Percentiles rank a stretch among this genome's conserved stretches.
Evolutionary conservation across 441 rosid genomes (phyloP).

Genomic region (Cnidoscolus chayamansa): DNA sequence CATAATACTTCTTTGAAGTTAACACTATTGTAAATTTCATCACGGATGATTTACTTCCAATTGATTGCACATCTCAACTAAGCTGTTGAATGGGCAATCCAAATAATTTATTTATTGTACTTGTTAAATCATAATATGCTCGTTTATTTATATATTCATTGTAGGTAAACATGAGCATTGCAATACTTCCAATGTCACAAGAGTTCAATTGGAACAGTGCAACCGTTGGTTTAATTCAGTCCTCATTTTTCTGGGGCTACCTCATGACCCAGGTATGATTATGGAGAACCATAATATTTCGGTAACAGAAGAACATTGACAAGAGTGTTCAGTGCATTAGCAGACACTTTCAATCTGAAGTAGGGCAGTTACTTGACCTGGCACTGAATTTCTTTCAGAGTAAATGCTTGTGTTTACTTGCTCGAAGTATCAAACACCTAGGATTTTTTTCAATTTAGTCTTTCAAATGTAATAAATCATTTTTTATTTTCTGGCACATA

Average conservation of each 20-base stretch:
- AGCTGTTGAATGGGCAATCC: constrained; percentile 1
- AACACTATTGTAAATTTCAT: not conserved
- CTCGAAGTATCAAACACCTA: constrained; percentile 1
- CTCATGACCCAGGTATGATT: constrained; percentile 79
- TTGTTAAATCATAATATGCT: constrained; percentile 10
- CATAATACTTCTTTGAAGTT: not conserved
- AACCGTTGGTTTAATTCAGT: constrained; percentile 95
- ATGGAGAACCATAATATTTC: constrained; percentile 2
- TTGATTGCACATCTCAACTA: constrained; percentile 3
- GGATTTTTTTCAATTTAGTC: not conserved
- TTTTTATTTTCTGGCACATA: constrained; percentile 33
- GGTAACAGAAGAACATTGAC: not conserved
- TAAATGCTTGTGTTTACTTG: not conserved
- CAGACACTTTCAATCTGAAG: constrained; percentile 9
- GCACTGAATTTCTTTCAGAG: not conserved
- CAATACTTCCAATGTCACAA: constrained; percentile 95
- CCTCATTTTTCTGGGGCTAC: constrained; percentile 99
- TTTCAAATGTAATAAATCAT: constrained; percentile 10
- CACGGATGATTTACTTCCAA: not conserved
- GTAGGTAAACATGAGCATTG: constrained; percentile 99
- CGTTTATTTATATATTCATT: constrained; percentile 24
- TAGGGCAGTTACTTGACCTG: not conserved
- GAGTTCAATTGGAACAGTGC: constrained; percentile 95
- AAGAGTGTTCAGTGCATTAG: constrained; percentile 1
- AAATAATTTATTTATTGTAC: not conserved